A percentile compares a stretch with the other conserved stretches of the same genome.
Conservation (phyloP, 73 alveolate genomes). For the Paramecium sonneborni region DNA sequence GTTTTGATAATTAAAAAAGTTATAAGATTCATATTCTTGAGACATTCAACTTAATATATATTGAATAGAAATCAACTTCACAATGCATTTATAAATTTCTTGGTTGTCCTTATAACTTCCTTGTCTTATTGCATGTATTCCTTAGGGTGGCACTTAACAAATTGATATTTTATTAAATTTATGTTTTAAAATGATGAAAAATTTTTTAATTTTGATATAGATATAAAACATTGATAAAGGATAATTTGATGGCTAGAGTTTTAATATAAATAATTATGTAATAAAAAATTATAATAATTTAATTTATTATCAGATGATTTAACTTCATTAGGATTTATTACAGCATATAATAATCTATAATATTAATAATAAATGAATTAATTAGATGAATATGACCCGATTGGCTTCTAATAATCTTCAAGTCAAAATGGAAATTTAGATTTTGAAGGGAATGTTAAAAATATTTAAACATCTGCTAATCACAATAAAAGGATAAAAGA, state of each 20-base stretch:
- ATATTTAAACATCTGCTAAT: neutral
- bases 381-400: neutral
- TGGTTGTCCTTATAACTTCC: too few relatives aligned
- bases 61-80: too few relatives aligned
- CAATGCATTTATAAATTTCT: too few relatives aligned
- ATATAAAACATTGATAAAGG: neutral
- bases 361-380: neutral
- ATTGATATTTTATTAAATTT: neutral
- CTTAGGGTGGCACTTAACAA: neutral
- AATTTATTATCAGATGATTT: neutral
- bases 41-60: too few relatives aligned
- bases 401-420: neutral
- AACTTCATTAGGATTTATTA: neutral
- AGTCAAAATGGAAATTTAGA: neutral
- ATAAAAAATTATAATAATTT: neutral
- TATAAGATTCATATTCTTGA: too few relatives aligned
- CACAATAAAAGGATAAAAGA: neutral
- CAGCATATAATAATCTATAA: constrained; percentile 29
- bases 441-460: neutral
- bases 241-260: neutral
- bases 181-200: too few relatives aligned
- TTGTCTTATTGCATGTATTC: too few relatives aligned
- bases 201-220: too few relatives aligned
- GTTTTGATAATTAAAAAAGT: too few relatives aligned
- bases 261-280: neutral